Percentiles rank a stretch among this genome's conserved stretches.
These are phyloP conservation scores for Scytalidium lignicola DNA, from an alignment of 2,329 filamentous ascomycete genomes.

Conservation along the genomic window DNA sequence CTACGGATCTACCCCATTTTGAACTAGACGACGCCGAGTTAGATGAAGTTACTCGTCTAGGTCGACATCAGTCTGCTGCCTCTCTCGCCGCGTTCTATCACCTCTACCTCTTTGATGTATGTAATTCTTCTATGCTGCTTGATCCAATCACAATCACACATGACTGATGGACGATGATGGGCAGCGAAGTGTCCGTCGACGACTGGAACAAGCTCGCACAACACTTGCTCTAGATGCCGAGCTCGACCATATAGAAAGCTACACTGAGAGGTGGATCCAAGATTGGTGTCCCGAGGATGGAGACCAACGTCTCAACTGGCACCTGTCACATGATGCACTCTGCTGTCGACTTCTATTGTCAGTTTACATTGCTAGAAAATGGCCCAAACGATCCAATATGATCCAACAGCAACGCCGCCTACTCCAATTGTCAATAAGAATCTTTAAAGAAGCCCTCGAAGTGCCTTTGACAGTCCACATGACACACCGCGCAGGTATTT, in stretches of 20 bases:
- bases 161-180: too few relatives aligned
- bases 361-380: slow-evolving; percentile 1
- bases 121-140: not conserved
- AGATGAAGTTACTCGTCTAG: not conserved
- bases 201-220: not conserved
- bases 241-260: slow-evolving; percentile 1
- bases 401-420: slow-evolving; percentile 2
- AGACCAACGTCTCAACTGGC: slow-evolving; percentile 1
- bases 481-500: slow-evolving; percentile 3
- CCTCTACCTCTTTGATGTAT: slow-evolving; percentile 3
- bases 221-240: slow-evolving; percentile 2
- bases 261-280: slow-evolving; percentile 4
- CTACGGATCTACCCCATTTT: slow-evolving; percentile 1
- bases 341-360: slow-evolving; percentile 4
- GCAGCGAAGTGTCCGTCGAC: slow-evolving; percentile 1
- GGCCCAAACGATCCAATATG: not conserved
- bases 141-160: too few relatives aligned
- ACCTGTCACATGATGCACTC: slow-evolving; percentile 3
- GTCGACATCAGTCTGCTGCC: not conserved
- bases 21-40: slow-evolving; percentile 1
- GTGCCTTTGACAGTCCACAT: not conserved
- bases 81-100: slow-evolving; percentile 3
- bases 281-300: slow-evolving; percentile 3
- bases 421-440: slow-evolving; percentile 1
- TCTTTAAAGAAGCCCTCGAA: slow-evolving; percentile 1